phyloP scores from a whole-genome alignment of 495 filamentous ascomycete genomes.

The Clavariopsis aquatica region DNA sequence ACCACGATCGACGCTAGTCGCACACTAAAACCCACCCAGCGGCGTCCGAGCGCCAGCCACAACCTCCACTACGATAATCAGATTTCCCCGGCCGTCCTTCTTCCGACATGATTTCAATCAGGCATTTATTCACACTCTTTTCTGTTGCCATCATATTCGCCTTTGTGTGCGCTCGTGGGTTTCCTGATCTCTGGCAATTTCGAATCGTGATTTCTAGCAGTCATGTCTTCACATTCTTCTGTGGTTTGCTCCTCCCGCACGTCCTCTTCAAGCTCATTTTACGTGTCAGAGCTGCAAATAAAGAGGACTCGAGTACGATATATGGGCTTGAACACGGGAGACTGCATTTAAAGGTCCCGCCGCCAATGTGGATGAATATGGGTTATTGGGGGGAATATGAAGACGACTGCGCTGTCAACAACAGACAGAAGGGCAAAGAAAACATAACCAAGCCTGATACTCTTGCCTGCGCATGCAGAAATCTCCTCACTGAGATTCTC shows the following conservation, averaged over 20 bases:
- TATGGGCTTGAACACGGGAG: slow-evolving; percentile 37
- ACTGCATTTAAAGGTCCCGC: slow-evolving; percentile 27
- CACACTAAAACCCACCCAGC: too few relatives aligned
- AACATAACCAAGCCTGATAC: not conserved
- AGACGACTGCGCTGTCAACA: not conserved
- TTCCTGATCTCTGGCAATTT: not conserved
- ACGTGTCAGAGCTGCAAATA: not conserved
- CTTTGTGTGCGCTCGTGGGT: not conserved
- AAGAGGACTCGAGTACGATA: not conserved
- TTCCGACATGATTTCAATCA: not conserved
- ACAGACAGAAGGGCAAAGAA: not conserved
- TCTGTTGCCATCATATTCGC: not conserved
- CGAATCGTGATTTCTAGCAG: not conserved
- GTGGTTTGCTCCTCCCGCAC: not conserved
- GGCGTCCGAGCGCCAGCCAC: too few relatives aligned
- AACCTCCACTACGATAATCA: too few relatives aligned
- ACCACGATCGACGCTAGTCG: not conserved
- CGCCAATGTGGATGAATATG: slow-evolving; percentile 48
- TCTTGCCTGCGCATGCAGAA: slow-evolving; percentile 42
- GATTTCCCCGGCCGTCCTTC: not conserved
- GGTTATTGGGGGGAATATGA: slow-evolving; percentile 41
- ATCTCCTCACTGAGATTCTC: slow-evolving; percentile 50
- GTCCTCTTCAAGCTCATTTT: not conserved
- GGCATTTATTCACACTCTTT: not conserved
- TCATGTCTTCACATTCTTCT: slow-evolving; percentile 7